Evolutionary conservation across 2,329 filamentous ascomycete genomes (phyloP), one percentile per base, ranked within the genome.

Genomic region (Aspergillus vadensis): DNA sequence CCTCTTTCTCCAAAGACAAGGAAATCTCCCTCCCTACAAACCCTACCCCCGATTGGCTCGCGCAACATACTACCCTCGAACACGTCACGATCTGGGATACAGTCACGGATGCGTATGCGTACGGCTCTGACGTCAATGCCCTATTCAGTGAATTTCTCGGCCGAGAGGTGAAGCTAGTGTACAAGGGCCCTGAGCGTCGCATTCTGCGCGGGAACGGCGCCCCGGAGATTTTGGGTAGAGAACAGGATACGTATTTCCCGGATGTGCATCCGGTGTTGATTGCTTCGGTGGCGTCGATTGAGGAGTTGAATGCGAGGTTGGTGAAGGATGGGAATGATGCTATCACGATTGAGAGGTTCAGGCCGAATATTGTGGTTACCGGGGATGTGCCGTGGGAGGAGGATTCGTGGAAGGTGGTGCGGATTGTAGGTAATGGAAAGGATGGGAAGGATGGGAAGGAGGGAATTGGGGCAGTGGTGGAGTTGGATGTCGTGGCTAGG

Each of bases 321-420:
- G 66, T 59, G 32, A 63, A 65, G 27, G 71, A 67, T 23, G 78
- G 79, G 1, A 75, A 79, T 25, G 76, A 80, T 4, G 74, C 78
- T n/a, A 80, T 87, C 36, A 83, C 79, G 0, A 83, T 88, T 59
- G 86, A 88, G 69, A 81, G 86, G 2, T 89, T 89, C 70, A 76
- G 87, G 17, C 85, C 86, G 1, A 89, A 89, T 70, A 85, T 89
- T 58, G 79, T 89, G 21, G 80, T 89, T 47, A 75, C 77, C 14
- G 86, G 86, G 1, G 74, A 77, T 41, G 74, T 77, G 56, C 81
- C 86, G 0, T 89, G 86, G 86, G 79, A 80, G 39, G 87, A 89
- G 69, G 86, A 89, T 70, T 78, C 79, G 15, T 89, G 86, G 86
- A 88, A 87, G 74, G 79, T 80, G 3, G 74, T 88, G 0, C 77